These are phyloP conservation scores for Penicillium roqueforti DNA, from an alignment of 495 filamentous ascomycete genomes.

Conservation along the genomic window DNA sequence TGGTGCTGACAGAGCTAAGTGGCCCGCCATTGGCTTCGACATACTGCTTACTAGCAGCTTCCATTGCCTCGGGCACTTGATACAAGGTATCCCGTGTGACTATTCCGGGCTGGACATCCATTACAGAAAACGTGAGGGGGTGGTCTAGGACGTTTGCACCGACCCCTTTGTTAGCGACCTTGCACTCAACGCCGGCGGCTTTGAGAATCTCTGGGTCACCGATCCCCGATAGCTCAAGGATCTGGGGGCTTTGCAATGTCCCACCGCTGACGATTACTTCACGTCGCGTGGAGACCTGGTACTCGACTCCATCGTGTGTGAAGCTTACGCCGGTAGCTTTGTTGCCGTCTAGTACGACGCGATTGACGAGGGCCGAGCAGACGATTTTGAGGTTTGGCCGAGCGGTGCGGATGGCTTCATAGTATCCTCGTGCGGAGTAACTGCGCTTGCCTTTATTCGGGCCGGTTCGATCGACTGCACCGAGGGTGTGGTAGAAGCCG, in stretches of 20 bases:
- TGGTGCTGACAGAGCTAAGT: constrained; percentile 13
- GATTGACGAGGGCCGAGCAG: constrained; percentile 26
- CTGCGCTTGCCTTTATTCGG: constrained; percentile 46
- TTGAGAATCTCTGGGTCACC: constrained; percentile 33
- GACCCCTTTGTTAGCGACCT: constrained; percentile 36
- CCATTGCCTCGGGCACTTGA: constrained; percentile 26
- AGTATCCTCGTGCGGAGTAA: constrained; percentile 43
- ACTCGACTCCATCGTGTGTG: constrained; percentile 28
- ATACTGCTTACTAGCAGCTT: constrained; percentile 19
- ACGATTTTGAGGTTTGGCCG: constrained; percentile 30
- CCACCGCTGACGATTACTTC: constrained; percentile 55
- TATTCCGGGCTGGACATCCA: constrained; percentile 32
- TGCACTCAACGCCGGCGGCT: constrained; percentile 31
- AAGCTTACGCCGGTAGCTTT: constrained; percentile 37
- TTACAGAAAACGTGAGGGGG: constrained; percentile 8
- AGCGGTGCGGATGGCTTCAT: constrained; percentile 13
- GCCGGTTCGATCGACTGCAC: constrained; percentile 36
- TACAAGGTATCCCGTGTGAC: constrained; percentile 32
- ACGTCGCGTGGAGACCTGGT: constrained; percentile 42
- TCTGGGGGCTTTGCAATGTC: constrained; percentile 46
- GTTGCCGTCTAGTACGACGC: constrained; percentile 19
- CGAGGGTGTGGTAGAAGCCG: constrained; percentile 32
- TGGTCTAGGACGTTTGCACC: constrained; percentile 50
- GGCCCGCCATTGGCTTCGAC: constrained; percentile 11
- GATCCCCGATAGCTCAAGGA: constrained; percentile 57